phyloP scores from a whole-genome alignment of 805 yeast species.

The Saturnispora mendoncae region DNA sequence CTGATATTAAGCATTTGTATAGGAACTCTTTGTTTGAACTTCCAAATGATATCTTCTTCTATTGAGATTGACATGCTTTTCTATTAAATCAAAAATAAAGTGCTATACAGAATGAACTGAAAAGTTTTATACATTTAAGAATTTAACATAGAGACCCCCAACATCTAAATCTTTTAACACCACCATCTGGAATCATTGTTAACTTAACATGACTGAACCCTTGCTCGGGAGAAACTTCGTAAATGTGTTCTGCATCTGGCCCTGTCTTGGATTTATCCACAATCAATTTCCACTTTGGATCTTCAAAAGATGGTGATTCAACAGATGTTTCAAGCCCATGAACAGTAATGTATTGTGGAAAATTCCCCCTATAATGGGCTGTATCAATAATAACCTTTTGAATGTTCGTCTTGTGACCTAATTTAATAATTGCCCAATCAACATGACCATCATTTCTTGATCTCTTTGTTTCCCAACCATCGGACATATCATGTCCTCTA shows the following conservation, averaged over 20 bases:
- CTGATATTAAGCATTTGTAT: slow-evolving; percentile 2
- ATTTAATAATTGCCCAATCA: slow-evolving; percentile 83
- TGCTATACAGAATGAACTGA: no score
- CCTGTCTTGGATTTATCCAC: slow-evolving; percentile 65
- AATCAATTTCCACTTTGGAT: slow-evolving; percentile 49
- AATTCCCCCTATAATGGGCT: slow-evolving; percentile 90
- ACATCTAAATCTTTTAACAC: slow-evolving; percentile 84
- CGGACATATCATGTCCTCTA: slow-evolving; percentile 92
- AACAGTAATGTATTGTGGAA: slow-evolving; percentile 72
- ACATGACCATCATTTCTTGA: slow-evolving; percentile 76
- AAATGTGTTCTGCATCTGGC: slow-evolving; percentile 77
- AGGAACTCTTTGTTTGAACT: slow-evolving; percentile 27
- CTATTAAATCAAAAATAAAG: no score
- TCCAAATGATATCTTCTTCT: slow-evolving; percentile 21
- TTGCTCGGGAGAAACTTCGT: slow-evolving; percentile 26
- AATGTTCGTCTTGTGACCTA: slow-evolving; percentile 59
- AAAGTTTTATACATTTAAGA: no score
- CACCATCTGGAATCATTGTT: slow-evolving; percentile 93
- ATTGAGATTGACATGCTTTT: no score
- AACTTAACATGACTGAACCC: slow-evolving; percentile 63
- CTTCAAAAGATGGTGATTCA: slow-evolving; percentile 33
- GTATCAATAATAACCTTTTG: slow-evolving; percentile 70
- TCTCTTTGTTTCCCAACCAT: slow-evolving; percentile 96
- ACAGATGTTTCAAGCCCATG: slow-evolving; percentile 42
- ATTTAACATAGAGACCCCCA: slow-evolving; percentile 42